Conservation (phyloP, 2,329 filamentous ascomycete genomes). For the Penicillium sumatraense region DNA sequence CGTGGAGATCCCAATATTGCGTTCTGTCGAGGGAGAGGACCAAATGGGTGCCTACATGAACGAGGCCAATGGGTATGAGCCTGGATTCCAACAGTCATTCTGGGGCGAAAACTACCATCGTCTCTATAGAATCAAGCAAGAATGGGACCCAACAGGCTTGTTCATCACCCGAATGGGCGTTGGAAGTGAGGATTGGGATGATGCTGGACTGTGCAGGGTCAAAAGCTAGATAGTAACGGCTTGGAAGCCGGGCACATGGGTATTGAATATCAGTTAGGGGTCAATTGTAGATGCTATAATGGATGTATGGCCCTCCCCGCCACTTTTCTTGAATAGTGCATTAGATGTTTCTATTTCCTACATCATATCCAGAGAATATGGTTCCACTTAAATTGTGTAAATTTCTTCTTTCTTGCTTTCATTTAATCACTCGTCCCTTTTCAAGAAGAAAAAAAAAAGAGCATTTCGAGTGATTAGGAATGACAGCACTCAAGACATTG, state of each 20-base stretch:
- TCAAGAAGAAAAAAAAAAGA: no score
- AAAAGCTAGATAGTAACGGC: background rate
- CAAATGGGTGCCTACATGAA: slow-evolving; percentile 43
- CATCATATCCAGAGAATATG: no score
- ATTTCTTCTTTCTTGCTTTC: no score
- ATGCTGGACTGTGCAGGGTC: slow-evolving; percentile 24
- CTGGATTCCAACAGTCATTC: slow-evolving; percentile 45
- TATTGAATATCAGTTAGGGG: no score
- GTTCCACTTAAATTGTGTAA: no score
- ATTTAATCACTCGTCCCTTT: no score
- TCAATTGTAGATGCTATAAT: no score
- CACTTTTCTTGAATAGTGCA: no score
- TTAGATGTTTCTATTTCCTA: no score
- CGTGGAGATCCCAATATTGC: slow-evolving; percentile 29
- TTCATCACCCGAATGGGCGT: slow-evolving; percentile 31
- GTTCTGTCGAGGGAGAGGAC: slow-evolving; percentile 23
- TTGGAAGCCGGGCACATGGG: background rate
- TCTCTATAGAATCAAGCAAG: slow-evolving; percentile 35
- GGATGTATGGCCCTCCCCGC: no score
- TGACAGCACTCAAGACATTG: no score
- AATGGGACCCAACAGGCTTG: slow-evolving; percentile 36
- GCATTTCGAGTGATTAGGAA: no score
- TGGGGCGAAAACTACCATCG: slow-evolving; percentile 42
- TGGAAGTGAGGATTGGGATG: slow-evolving; percentile 33
- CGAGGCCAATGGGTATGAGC: slow-evolving; percentile 46